Conservation (phyloP, 345 rosid species). For the Syzygium jambos region DNA sequence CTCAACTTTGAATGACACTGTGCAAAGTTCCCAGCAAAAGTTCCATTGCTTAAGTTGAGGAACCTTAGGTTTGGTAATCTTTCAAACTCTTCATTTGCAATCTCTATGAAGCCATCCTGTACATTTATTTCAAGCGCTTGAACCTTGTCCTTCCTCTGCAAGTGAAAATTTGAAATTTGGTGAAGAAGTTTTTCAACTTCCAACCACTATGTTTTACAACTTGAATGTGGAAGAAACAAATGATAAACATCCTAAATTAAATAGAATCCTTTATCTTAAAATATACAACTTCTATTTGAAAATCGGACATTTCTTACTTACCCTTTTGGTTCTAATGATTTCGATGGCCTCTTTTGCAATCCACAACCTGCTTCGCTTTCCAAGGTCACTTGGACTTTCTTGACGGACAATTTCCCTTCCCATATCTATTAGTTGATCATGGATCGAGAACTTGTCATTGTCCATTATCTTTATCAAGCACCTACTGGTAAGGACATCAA, state of each 20-base stretch:
- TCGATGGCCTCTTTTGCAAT: too few species aligned
- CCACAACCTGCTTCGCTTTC: too few species aligned
- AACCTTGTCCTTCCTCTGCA: neutral
- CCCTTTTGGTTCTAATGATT: too few species aligned
- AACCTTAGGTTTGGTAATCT: neutral
- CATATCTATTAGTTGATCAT: too few species aligned
- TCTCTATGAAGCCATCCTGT: accelerated
- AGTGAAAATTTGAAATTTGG: neutral
- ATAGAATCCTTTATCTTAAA: too few species aligned
- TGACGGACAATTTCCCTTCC: too few species aligned
- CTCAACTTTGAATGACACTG: neutral
- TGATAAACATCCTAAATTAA: neutral
- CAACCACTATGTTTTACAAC: neutral
- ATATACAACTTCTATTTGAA: too few species aligned
- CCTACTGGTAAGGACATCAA: too few species aligned
- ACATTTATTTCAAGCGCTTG: neutral
- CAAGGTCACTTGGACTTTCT: too few species aligned
- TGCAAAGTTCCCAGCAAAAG: neutral
- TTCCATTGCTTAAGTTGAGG: neutral
- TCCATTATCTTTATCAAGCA: too few species aligned
- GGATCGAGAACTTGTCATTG: too few species aligned
- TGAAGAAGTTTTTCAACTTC: neutral
- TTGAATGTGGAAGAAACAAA: neutral
- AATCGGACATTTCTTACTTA: too few species aligned
- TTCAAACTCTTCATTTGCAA: neutral